A percentile compares a stretch with the other conserved stretches of the same genome.
These are phyloP conservation scores for Pezicula radicicola DNA, from an alignment of 2,329 filamentous ascomycete species.

Conservation along the genomic window DNA sequence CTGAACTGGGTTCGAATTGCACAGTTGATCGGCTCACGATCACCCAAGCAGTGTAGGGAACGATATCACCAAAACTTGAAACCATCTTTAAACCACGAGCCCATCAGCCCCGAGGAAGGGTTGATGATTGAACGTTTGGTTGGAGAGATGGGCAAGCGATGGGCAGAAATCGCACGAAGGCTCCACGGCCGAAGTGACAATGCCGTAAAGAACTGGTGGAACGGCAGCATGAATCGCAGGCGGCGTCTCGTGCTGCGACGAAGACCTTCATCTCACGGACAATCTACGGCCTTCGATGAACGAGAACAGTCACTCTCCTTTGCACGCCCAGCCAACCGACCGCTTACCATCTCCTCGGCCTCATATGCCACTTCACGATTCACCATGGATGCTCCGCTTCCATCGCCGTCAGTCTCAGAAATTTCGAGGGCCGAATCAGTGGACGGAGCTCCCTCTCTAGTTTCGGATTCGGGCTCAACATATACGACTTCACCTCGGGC, in stretches of 20 bases:
- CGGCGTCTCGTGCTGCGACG: slow-evolving; percentile 31
- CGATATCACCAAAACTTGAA: slow-evolving; percentile 93
- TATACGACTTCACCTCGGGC: slow-evolving; percentile 55
- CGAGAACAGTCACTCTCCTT: slow-evolving; percentile 28
- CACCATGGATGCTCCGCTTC: slow-evolving; percentile 52
- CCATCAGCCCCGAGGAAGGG: slow-evolving; percentile 70
- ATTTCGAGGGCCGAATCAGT: slow-evolving; percentile 53
- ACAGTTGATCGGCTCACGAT: slow-evolving; percentile 69
- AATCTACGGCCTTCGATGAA: slow-evolving; percentile 24
- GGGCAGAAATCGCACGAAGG: slow-evolving; percentile 86
- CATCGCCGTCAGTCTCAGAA: slow-evolving; percentile 62
- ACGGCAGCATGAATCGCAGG: slow-evolving; percentile 84
- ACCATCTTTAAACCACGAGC: slow-evolving; percentile 67
- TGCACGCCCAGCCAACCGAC: slow-evolving; percentile 15
- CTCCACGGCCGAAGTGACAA: slow-evolving; percentile 88
- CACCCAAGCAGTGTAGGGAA: slow-evolving; percentile 93
- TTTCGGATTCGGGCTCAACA: slow-evolving; percentile 66
- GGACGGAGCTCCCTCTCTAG: slow-evolving; percentile 63
- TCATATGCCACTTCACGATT: slow-evolving; percentile 29
- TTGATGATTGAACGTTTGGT: slow-evolving; percentile 75
- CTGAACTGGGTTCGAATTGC: slow-evolving; percentile 92
- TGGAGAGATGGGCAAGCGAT: slow-evolving; percentile 74
- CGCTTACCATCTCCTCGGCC: slow-evolving; percentile 16
- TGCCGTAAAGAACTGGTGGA: slow-evolving; percentile 98
- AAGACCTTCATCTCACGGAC: slow-evolving; percentile 20